Percentiles rank a stretch among this genome's conserved stretches.
These are phyloP conservation scores for Sugiyamaella valdiviana DNA, from an alignment of 805 yeast species.

Conservation along the genomic window DNA sequence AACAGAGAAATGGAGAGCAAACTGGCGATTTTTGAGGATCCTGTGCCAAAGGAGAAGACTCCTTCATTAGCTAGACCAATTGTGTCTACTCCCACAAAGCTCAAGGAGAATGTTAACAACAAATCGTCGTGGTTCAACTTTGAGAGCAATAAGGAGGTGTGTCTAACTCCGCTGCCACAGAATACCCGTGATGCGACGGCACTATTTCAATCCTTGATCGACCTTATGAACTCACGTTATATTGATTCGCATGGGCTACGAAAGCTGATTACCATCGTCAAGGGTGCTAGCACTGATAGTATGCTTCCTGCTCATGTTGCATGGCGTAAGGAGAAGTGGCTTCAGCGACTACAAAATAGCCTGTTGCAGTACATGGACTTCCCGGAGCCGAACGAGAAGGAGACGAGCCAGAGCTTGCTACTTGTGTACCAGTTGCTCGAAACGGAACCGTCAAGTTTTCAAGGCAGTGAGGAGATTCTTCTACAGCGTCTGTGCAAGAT, in stretches of 20 bases:
- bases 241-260: conserved; percentile 22
- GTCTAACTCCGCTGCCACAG: conserved; percentile 17
- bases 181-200: conserved; percentile 13
- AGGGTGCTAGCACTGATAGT: conserved; percentile 7
- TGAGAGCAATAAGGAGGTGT: conserved; percentile 14
- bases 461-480: conserved; percentile 14
- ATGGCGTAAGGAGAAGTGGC: conserved; percentile 17
- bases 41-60: conserved; percentile 1
- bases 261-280: conserved; percentile 18
- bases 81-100: conserved; percentile 13
- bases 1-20: not conserved
- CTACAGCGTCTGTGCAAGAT: conserved; percentile 14
- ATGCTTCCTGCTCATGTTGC: conserved; percentile 10
- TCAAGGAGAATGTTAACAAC: conserved; percentile 4
- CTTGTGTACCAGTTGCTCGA: conserved; percentile 18
- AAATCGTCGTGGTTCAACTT: conserved; percentile 15
- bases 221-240: conserved; percentile 14
- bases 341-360: conserved; percentile 8
- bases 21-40: conserved; percentile 18
- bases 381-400: conserved; percentile 11
- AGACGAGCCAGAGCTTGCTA: conserved; percentile 19
- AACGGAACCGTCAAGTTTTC: conserved; percentile 10
- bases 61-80: not conserved
- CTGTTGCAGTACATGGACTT: conserved; percentile 13
- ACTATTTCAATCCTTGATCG: conserved; percentile 17